A percentile compares a stretch with the other conserved stretches of the same genome.
These are phyloP conservation scores for Bretziella fagacearum DNA, from an alignment of 2,329 filamentous ascomycete species.

Conservation along the genomic window DNA sequence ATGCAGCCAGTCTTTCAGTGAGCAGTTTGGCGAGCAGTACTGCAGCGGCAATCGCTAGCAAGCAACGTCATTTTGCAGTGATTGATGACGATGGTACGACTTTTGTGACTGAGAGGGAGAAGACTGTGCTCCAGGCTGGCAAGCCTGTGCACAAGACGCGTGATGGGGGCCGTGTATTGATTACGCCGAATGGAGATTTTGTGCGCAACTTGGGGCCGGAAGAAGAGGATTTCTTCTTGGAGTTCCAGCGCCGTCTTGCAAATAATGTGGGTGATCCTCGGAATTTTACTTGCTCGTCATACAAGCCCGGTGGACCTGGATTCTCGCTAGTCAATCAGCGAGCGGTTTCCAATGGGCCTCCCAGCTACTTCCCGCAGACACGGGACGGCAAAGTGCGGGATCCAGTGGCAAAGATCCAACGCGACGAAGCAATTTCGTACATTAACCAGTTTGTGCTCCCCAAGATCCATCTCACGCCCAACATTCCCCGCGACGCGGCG, in stretches of 20 bases:
- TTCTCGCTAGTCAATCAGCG: constrained; percentile 46
- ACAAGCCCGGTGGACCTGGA: constrained; percentile 27
- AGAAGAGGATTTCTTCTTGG: constrained; percentile 53
- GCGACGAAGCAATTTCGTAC: constrained; percentile 48
- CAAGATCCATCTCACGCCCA: constrained; percentile 19
- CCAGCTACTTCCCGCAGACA: constrained; percentile 46
- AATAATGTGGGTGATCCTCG: constrained; percentile 36
- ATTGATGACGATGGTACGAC: background rate
- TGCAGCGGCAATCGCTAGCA: background rate
- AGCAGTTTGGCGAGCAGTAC: too few relatives aligned
- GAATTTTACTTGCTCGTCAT: constrained; percentile 24
- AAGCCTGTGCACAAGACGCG: constrained; percentile 42
- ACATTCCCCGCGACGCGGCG: background rate
- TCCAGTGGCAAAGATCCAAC: constrained; percentile 46
- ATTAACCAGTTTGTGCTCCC: constrained; percentile 54
- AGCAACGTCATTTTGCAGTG: background rate
- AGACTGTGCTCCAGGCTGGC: constrained; percentile 36
- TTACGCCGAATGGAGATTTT: constrained; percentile 61
- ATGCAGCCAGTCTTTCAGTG: too few relatives aligned
- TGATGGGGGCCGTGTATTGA: constrained; percentile 45
- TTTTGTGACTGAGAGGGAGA: constrained; percentile 33
- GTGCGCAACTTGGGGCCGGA: constrained; percentile 52
- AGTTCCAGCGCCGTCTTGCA: constrained; percentile 45
- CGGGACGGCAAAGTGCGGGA: constrained; percentile 31
- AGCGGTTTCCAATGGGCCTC: constrained; percentile 45